Base-by-base conservation (phyloP, 73 alveolate genomes). In the Paraurostyla sp. region DNA sequence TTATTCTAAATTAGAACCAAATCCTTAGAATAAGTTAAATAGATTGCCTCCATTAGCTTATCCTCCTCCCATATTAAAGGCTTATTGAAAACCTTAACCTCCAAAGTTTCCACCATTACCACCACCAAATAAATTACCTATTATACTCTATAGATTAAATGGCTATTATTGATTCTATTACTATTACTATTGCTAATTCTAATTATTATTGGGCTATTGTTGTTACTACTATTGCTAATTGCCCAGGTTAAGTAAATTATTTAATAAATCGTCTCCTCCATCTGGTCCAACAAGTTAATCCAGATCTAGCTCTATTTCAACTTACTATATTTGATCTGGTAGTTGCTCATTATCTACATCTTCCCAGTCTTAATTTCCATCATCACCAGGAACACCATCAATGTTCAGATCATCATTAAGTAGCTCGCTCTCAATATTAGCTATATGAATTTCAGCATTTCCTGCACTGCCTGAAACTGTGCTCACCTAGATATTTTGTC, bases 311-410 rank as follows among this genome's bases (percentile, higher is more conserved):
- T 69, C 84, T 6, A 69, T 38, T 9, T 69, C 38, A 6, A 69
- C 40, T 69, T 69, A 29, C 40, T 41, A 18, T 11, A 41, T 69
- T 25, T 69, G n/a, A 69, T 42, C 23, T 30, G 33, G 58, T 46
- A 18, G 57, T 13, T 46, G 23, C 13, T 46, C 57, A 43, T 41
- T 46, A 32, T 69, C 65, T 9, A 41, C 27, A 38, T 43, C 58
- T 43, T 69, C 84, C 84, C 84, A 38, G 16, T 69, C 84, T 13
- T 69, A 3, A 46, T 69, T 43, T 23, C 62, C 84, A 69, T 41
- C 84, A 36, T 69, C 84, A 4, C 35, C 84, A 18, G 15, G 45
- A 7, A 41, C 7, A n/a, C 65, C 84, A 27, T 69, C 78, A 16
- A 16, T 6, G 32, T 11, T 30, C 29, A 35, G 63, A 4, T n/a